Evolutionary conservation across 805 yeast genomes (phyloP), one percentile per base, ranked within the genome.

Genomic region (Yamadazyma ubonensis): DNA sequence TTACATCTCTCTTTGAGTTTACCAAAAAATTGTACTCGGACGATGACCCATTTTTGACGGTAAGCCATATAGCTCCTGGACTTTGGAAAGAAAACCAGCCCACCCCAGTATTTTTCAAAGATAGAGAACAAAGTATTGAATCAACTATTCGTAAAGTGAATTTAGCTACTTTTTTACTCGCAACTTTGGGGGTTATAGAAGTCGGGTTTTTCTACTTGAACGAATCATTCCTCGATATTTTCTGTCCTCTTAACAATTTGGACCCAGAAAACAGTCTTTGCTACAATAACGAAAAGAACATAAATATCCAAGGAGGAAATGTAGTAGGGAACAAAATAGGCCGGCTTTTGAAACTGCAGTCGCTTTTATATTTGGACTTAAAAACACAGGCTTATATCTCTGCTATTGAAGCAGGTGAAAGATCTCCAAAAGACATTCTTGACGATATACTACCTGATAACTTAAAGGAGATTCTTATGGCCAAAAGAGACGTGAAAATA

Each of bases 361-460:
- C 93, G 0, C 79, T 78, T 9, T 63, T 93, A 36, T 88, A 74
- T 50, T 68, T 93, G 28, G 97, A 93, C 50, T 72, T 93, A 57
- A 93, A 93, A 58, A 93, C 99, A 0, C 99, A 93, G 61, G 96
- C 96, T 0, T 93, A 80, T 55, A 89, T 93, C 15, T 83, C 96
- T 1, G 96, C 95, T 0, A 61, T 90, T 44, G 86, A 83, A 53
- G 71, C 81, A 1, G 73, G 73, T 8, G 78, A 79, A 39, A 68
- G 84, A 48, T 66, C 84, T 1, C 74, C 78, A 45, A 74, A 73
- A 41, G 90, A 83, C 31, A 75, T 87, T 8, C 65, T 90, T 48
- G 79, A 84, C 38, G 86, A 81, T 50, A 73, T 90, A 33, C 85
- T 91, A 50, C 95, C 97, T 0, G 61, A 61, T 4, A 71, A 80